Conservation (phyloP, 2,329 filamentous ascomycete species). For the Cytospora mali region DNA sequence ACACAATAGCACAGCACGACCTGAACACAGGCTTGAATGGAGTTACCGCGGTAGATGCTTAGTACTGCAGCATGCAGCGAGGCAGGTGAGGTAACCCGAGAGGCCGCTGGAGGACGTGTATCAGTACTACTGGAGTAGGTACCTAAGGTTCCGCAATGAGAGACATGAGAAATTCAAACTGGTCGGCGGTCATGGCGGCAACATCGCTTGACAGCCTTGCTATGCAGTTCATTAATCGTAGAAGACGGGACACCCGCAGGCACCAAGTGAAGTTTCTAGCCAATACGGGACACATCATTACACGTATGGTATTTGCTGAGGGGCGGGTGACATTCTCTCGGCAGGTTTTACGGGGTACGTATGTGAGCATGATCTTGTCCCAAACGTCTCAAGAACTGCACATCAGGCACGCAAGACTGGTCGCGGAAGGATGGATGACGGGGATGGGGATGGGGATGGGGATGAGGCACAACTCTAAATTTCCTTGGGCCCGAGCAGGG, state of each 20-base stretch:
- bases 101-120: neutral
- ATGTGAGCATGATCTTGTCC: neutral
- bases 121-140: neutral
- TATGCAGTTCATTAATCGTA: neutral
- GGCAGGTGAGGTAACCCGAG: neutral
- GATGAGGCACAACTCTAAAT: neutral
- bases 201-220: neutral
- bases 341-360: neutral
- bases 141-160: neutral
- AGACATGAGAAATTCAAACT: neutral
- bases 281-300: neutral
- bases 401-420: neutral
- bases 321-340: neutral
- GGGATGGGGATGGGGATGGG: no score
- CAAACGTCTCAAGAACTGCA: neutral
- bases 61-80: no score
- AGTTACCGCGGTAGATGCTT: no score
- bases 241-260: neutral
- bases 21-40: no score
- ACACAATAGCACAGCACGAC: neutral
- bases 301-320: neutral
- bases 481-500: neutral
- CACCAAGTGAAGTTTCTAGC: neutral
- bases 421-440: conserved; percentile 1
- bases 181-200: neutral